These are phyloP conservation scores for Aspergillus persii DNA, from an alignment of 2,329 filamentous ascomycete species.

Conservation along the genomic window DNA sequence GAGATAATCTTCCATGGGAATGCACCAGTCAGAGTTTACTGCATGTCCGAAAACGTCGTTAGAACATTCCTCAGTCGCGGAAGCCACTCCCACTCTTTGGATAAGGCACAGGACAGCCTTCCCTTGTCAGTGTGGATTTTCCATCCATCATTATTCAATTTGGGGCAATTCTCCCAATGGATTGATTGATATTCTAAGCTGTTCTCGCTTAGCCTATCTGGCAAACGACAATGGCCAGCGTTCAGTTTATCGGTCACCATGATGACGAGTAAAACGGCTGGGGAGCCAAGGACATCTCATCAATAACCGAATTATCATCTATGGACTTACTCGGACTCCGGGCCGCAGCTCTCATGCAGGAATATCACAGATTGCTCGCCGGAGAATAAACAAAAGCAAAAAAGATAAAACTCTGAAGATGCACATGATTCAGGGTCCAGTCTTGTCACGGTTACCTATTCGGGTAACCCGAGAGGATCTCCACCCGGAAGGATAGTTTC, in stretches of 20 bases:
- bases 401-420: slow-evolving; percentile 9
- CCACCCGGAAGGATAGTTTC: background rate
- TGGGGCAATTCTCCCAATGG: background rate
- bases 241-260: background rate
- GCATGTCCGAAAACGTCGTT: background rate
- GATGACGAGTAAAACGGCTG: background rate
- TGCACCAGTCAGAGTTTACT: background rate
- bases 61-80: background rate
- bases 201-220: background rate
- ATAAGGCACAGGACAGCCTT: background rate
- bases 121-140: background rate
- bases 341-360: background rate
- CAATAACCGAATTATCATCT: background rate
- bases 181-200: background rate
- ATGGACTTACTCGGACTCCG: background rate
- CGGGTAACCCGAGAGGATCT: slow-evolving; percentile 10
- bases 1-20: too few relatives aligned
- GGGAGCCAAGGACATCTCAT: background rate
- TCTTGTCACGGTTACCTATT: slow-evolving; percentile 13
- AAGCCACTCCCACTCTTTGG: background rate
- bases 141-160: background rate
- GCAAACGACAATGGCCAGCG: background rate
- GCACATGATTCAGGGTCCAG: slow-evolving; percentile 12
- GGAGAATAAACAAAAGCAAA: background rate
- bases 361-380: background rate